Evolutionary conservation across 2,329 filamentous ascomycete species (phyloP).

Genomic region (Fusarium abutilonis): DNA sequence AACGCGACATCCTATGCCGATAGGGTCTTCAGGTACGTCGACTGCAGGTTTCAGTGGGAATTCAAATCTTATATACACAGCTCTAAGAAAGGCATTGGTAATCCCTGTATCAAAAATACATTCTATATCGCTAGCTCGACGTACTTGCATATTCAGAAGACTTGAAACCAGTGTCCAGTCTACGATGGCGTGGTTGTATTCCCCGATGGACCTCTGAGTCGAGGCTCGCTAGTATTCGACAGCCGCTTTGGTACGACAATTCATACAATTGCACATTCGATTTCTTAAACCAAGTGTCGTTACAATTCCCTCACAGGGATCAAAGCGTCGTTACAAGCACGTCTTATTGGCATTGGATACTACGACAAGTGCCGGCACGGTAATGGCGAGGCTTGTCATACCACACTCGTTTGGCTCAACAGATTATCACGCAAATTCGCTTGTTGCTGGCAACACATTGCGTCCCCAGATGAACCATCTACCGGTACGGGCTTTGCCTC

Average conservation of each 20-base stretch:
- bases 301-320: background rate
- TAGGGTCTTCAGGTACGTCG: background rate
- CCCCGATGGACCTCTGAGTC: background rate
- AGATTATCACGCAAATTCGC: constrained; percentile 21
- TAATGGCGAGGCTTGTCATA: constrained; percentile 9
- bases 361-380: constrained; percentile 19
- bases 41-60: background rate
- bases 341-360: background rate
- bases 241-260: constrained; percentile 3
- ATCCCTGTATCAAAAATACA: background rate
- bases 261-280: constrained; percentile 1
- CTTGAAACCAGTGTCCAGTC: background rate
- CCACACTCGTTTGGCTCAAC: constrained; percentile 4
- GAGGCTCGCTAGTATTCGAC: background rate
- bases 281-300: background rate
- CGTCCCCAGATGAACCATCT: constrained; percentile 3
- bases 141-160: background rate
- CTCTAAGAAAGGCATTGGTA: background rate
- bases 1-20: background rate
- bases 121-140: background rate
- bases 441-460: constrained; percentile 20
- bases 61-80: background rate
- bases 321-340: background rate
- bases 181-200: background rate
- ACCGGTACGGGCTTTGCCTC: no score